Base-by-base conservation (phyloP, 2,329 filamentous ascomycete species). In the Botrytis elliptica region DNA sequence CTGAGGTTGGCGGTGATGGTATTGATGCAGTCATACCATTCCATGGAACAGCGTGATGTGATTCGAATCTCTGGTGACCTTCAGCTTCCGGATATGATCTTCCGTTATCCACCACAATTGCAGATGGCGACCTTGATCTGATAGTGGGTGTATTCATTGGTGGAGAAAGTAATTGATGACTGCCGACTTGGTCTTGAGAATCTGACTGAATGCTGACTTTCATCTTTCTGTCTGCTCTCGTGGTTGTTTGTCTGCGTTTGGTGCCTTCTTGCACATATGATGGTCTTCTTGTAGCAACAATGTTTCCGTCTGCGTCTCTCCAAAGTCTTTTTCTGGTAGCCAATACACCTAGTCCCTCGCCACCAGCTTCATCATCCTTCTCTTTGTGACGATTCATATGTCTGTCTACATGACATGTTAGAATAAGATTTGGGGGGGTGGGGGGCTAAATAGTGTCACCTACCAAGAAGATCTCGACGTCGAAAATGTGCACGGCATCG, bases 401-500 rank as follows among this genome's bases (percentile, higher is more conserved):
- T 77, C 87, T 83, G 59, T 86, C 87, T 88, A 73, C 36, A 22
- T 46, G 12, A 36, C 20, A 59, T 69, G 64, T 76, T 72, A 74
- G 74, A 62, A 62, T 46, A 29, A 46, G 8, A 44, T 66, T 57
- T 57, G 33, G 33, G 33, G 33, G 4, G 33, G 29, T 42, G 40
- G 40, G 25, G 49, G 14, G 40, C 42, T 36, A 46, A 36, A 49
- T 64, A 12, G 20, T 57, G 36, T 57, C 36, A 77, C 84, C 79
- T 82, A 88, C 87, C 85, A 73, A 89, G 81, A 52, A 89, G 80
- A 78, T 89, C 87, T 44, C 84, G 85, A 62, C 87, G 83, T 68
- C 86, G 85, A 78, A 89, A 89, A 78, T 88, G 86, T 22, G 87
- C 85, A 71, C 85, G 84, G 74, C 87, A 89, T 78, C 87, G 82